phyloP scores from a whole-genome alignment of 768 basidiomycete genomes.

The Mycena vulgaris region DNA sequence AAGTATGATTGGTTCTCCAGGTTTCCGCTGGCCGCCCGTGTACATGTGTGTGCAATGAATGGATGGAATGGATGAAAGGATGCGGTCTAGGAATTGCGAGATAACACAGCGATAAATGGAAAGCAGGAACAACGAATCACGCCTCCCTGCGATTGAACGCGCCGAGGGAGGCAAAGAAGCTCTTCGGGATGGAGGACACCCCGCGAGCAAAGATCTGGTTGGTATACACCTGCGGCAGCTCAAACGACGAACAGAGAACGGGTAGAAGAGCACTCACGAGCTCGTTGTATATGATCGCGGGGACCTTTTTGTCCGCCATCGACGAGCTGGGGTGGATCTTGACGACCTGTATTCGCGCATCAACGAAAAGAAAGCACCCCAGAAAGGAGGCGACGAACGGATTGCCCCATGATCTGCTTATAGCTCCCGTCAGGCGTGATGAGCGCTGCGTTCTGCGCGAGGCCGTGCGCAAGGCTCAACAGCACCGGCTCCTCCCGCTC shows the following conservation, averaged over 20 bases:
- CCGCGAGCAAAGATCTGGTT: conserved; percentile 91
- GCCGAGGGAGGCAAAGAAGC: conserved; percentile 57
- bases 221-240: conserved; percentile 75
- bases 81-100: too few species aligned
- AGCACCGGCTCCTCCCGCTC: conserved; percentile 80
- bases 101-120: too few species aligned
- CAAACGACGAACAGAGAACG: not conserved
- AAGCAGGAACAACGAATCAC: too few species aligned
- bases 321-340: conserved; percentile 95
- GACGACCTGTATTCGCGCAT: conserved; percentile 61
- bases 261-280: conserved; percentile 68
- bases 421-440: conserved; percentile 90
- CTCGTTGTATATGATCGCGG: conserved; percentile 94
- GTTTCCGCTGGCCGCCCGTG: too few species aligned
- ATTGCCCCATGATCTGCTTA: conserved; percentile 83
- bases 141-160: conserved; percentile 53
- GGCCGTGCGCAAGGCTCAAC: conserved; percentile 79
- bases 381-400: conserved; percentile 57
- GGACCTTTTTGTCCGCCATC: conserved; percentile 84
- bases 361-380: not conserved
- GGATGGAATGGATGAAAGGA: too few species aligned
- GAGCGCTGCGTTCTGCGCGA: conserved; percentile 88
- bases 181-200: conserved; percentile 86
- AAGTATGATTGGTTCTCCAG: too few species aligned
- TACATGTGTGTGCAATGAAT: too few species aligned